Evolutionary conservation across 1,284 basidiomycete species (phyloP), one percentile per base, ranked within the genome.

Genomic region (Hortiboletus rubellus): DNA sequence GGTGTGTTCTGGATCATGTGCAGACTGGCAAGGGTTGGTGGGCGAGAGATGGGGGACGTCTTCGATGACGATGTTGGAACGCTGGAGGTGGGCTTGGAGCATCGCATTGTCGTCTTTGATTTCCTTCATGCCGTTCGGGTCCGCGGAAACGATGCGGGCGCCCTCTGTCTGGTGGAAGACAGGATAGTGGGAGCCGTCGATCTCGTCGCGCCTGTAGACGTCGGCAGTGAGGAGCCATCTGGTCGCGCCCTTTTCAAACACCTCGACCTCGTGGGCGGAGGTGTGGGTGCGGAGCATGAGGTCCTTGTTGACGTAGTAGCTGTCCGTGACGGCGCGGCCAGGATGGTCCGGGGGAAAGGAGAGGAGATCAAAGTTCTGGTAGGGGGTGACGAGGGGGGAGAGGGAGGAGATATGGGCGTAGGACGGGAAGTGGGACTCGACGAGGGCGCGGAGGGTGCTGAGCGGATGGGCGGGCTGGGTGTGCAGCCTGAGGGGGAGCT

Each of bases 121-220:
- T 57, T 87, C 84, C 46, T 78, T 75, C 76, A 87, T 78, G 3
- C 81, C 81, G 3, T 73, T 66, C 46, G 78, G 61, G 63, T 82
- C 78, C 53, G 82, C 77, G 46, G 79, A 75, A 63, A 91, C 95
- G 50, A 98, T 86, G 44, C 87, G 81, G 22, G 96, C 94, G 34
- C 96, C 97, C 74, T 99, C 97, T 79, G 98, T 94, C 76, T 99
- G 97, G 76, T 99, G 97, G 73, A 99, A 99, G 45, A 98, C 91
- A 18, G 97, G 97, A 74, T 98, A 98, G 74, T 99, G 97, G 11
- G 90, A 92, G 22, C 86, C 83, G 76, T 99, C 97, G 63, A 99
- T 99, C 76, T 99, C 97, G 82, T 99, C 97, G 63, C 97, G 86
- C 44, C 97, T 80, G 76, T 98, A 99, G 46, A 99, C 97, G 77